Evolutionary conservation across 352 stramenopile species (phyloP), one percentile per base, ranked within the genome.

Genomic region (Pythium angustatum): DNA sequence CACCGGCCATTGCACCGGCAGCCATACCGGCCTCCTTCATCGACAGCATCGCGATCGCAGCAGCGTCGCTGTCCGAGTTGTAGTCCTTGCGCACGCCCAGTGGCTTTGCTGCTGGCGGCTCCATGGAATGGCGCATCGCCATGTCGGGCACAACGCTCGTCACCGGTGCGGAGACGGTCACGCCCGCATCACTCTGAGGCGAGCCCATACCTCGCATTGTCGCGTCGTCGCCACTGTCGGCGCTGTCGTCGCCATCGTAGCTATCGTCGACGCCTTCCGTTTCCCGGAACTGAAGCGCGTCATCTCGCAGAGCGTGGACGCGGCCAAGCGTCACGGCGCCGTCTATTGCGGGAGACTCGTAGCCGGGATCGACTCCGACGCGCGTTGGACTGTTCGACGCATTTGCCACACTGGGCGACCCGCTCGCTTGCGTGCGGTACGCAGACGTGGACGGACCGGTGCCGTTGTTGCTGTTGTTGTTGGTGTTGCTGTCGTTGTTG

Each of bases 31-130:
- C 58, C 38, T 90, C 79, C 58, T 93, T 93, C 81, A 91, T 93
- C 6, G 79, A 89, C 22, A 91, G 77, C 81, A 91, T 93, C 14
- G 81, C 79, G 38, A 90, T 88, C 27, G 78, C 83, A 24, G 83
- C 85, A 9, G 81, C 78, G 43, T 92, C 83, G 50, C 85, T 90
- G 40, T 92, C 85, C n/a, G 83, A 92, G 52, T 91, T 80, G 49
- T 76, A 73, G 21, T 72, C 66, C 31, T 51, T 73, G 68, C 49
- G 76, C 31, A 75, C n/a, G 71, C 50, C 27, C 52, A 5, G 51
- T 14, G 4, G 49, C n/a, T 44, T 45, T 24, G 61, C 22, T 19
- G 34, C 8, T 15, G n/a, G 38, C 7, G 53, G 41, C 40, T 53
- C 38, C 51, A 67, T 55, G 28, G 59, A 60, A 33, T 49, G 59